These are phyloP conservation scores for Cladorrhinum sp. DNA, from an alignment of 2,329 filamentous ascomycete genomes.

Conservation along the genomic window DNA sequence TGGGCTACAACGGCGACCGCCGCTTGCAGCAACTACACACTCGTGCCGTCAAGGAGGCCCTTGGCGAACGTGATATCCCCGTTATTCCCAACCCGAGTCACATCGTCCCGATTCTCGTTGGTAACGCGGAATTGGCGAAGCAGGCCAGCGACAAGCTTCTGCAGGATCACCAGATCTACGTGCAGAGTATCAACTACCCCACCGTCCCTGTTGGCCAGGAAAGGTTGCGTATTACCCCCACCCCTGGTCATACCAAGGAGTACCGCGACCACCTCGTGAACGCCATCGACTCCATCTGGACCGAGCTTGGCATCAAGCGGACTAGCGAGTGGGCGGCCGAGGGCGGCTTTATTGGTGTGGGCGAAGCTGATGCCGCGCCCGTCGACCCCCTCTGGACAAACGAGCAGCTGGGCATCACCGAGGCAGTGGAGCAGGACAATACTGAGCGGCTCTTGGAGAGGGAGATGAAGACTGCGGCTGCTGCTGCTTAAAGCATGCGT, in stretches of 20 bases:
- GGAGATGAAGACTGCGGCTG: conserved; percentile 40
- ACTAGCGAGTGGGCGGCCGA: conserved; percentile 88
- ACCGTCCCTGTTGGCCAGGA: conserved; percentile 98
- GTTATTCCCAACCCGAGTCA: conserved; percentile 98
- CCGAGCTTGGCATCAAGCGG: conserved; percentile 74
- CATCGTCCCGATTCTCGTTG: conserved; percentile 90
- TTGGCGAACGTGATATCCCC: conserved; percentile 78
- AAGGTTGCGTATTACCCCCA: conserved; percentile 91
- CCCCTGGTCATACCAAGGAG: conserved; percentile 82
- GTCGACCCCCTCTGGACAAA: conserved; percentile 86
- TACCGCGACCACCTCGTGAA: conserved; percentile 82
- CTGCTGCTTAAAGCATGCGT: conserved; percentile 25
- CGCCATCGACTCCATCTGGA: conserved; percentile 86
- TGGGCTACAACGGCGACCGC: conserved; percentile 78
- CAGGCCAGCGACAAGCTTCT: conserved; percentile 88
- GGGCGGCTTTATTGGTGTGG: conserved; percentile 93
- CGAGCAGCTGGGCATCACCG: conserved; percentile 74
- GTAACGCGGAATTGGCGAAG: conserved; percentile 90
- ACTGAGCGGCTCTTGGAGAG: conserved; percentile 60
- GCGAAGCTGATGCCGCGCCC: conserved; percentile 61
- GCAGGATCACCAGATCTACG: conserved; percentile 88
- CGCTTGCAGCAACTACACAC: conserved; percentile 95
- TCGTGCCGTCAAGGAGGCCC: conserved; percentile 82
- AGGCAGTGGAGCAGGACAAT: conserved; percentile 48
- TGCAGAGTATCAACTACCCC: conserved; percentile 98